These are phyloP conservation scores for Mycena galopus DNA, from an alignment of 768 basidiomycete species.

Conservation along the genomic window DNA sequence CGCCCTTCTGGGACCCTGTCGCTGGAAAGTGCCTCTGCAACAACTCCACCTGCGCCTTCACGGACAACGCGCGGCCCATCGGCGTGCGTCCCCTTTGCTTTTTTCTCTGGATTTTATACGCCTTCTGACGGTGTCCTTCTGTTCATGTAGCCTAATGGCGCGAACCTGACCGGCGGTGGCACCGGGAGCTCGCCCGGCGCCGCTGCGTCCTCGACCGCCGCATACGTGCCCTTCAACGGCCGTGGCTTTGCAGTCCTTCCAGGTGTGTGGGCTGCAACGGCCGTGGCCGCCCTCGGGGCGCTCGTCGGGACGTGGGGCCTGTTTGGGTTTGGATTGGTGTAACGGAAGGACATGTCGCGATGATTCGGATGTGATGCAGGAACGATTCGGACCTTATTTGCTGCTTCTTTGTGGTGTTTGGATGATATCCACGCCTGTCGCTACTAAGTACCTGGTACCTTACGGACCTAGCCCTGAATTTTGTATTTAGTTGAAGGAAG, in stretches of 20 bases:
- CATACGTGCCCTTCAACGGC: conserved; percentile 66
- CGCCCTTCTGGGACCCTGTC: conserved; percentile 87
- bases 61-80: conserved; percentile 53
- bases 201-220: conserved; percentile 42
- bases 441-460: too few relatives aligned
- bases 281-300: conserved; percentile 32
- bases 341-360: background rate
- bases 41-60: conserved; percentile 68
- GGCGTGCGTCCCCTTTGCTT: too few relatives aligned
- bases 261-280: conserved; percentile 31
- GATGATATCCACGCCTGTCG: too few relatives aligned
- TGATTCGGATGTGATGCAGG: too few relatives aligned
- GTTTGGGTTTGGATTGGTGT: background rate
- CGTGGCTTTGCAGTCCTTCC: conserved; percentile 15
- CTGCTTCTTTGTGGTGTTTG: too few relatives aligned
- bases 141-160: conserved; percentile 69
- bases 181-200: conserved; percentile 48
- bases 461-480: too few relatives aligned
- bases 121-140: background rate
- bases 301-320: conserved; percentile 30
- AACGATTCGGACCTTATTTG: too few relatives aligned
- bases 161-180: conserved; percentile 71
- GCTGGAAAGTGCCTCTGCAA: conserved; percentile 73
- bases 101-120: background rate
- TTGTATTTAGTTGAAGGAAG: too few relatives aligned